These are phyloP conservation scores for Elasticomyces elasticus DNA, from an alignment of 495 filamentous ascomycete species.

Conservation along the genomic window DNA sequence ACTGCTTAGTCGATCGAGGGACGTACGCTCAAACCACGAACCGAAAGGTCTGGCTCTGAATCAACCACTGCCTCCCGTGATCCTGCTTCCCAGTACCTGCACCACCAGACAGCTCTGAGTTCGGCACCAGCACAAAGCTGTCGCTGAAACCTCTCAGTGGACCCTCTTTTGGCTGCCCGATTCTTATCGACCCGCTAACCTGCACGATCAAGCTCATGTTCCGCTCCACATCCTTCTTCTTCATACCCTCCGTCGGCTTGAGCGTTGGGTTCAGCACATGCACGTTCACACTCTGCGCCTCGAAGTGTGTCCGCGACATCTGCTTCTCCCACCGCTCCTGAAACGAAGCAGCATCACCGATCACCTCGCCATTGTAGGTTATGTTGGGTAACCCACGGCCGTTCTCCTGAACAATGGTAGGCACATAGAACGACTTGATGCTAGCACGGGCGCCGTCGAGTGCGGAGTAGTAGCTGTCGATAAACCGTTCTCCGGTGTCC, in stretches of 20 bases:
- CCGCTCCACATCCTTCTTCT: slow-evolving; percentile 31
- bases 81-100: slow-evolving; percentile 33
- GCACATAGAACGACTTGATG: slow-evolving; percentile 50
- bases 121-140: slow-evolving; percentile 66
- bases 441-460: slow-evolving; percentile 44
- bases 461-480: slow-evolving; percentile 33
- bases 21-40: slow-evolving; percentile 22
- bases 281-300: slow-evolving; percentile 58
- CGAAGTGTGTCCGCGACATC: slow-evolving; percentile 51
- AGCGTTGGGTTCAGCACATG: slow-evolving; percentile 62
- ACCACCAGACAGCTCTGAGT: slow-evolving; percentile 44
- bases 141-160: slow-evolving; percentile 61
- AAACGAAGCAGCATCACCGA: slow-evolving; percentile 46
- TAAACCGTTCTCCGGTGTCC: slow-evolving; percentile 27
- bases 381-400: slow-evolving; percentile 42
- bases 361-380: slow-evolving; percentile 55
- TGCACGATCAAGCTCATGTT: slow-evolving; percentile 61
- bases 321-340: slow-evolving; percentile 51
- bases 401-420: slow-evolving; percentile 33
- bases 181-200: slow-evolving; percentile 57
- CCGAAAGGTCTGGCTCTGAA: slow-evolving; percentile 62
- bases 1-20: not conserved
- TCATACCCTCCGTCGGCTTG: slow-evolving; percentile 28
- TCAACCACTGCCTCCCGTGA: slow-evolving; percentile 46
- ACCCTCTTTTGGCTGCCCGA: slow-evolving; percentile 45